Evolutionary conservation across 495 filamentous ascomycete species (phyloP), one percentile per base, ranked within the genome.

Genomic region (Delitschia confertaspora): DNA sequence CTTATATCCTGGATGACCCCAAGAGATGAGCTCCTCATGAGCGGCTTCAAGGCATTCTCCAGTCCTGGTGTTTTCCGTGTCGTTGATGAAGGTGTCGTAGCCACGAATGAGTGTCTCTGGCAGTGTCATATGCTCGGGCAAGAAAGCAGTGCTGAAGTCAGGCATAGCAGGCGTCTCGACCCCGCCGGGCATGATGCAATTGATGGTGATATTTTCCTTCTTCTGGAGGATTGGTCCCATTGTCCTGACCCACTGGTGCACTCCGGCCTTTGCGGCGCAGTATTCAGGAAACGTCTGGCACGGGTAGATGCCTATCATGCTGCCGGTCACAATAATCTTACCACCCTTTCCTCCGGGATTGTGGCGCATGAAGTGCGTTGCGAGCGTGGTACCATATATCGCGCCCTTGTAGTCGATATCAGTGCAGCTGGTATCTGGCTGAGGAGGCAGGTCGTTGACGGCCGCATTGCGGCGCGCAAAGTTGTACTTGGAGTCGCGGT

Each of bases 351-450:
- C 34, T 17, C 18, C 10, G 14, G 34, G 34, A 14, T 38, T 38
- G 34, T 38, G 8, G 14, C 34, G 34, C 34, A 38, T 38, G 17
- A 38, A 38, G 34, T 38, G 34, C 10, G 34, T 38, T 17, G 34
- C 34, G 6, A 38, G 34, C 14, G 34, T 38, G 34, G 34, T 38
- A 20, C 34, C 34, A 22, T 38, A 38, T 4, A 38, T 14, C 16
- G 14, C 18, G 23, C 9, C 18, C 18, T 19, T 38, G 34, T 9
- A 22, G 14, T 38, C 34, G 34, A 22, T 7, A 8, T 38, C 34
- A 9, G 34, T 38, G 34, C 34, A 38, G 8, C 16, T 22, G 4
- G 18, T 38, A 14, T 38, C 18, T 6, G 34, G 34, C 34, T 22
- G 8, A 22, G 34, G 34, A 8, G 34, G 34, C 16, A 38, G 34